Evolutionary conservation across 352 stramenopile species (phyloP), one percentile per base, ranked within the genome.

Genomic region (Thraustotheca clavata): DNA sequence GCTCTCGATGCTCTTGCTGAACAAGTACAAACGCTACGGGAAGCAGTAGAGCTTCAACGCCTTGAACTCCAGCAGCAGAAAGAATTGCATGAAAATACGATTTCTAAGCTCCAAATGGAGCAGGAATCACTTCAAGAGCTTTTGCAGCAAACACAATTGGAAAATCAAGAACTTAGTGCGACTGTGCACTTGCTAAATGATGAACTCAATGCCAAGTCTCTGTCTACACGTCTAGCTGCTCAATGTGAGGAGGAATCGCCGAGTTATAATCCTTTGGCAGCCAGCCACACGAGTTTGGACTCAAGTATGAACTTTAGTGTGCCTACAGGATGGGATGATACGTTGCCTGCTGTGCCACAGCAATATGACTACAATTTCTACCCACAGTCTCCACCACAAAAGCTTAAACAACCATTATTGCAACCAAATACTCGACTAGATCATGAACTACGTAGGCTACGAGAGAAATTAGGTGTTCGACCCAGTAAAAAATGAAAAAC

Each of bases 281-380:
- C 50, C 4, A 43, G 33, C 33, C 26, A 41, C 5, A 65, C 57
- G 16, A 65, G 35, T 2, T 24, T 65, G 11, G 41, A 65, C 57
- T 57, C 57, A 33, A 47, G 27, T 33, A 65, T 65, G 57, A 46
- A 65, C 57, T 65, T 65, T 7, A 65, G 57, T 31, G 52, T 40
- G 31, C 55, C 55, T 14, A 20, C 26, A 4, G 24, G 22, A 0
- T 49, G 16, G n/a, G 33, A 39, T 24, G 54, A 39, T 9, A 8
- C 31, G 3, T 20, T 43, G 18, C n/a, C 29, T 11, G 7, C 50
- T 26, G n/a, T 40, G 6, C 43, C 43, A 7, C 43, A 22, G 7
- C 50, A 48, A 12, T 38, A 60, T 14, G 32, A 48, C 3, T 60
- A 60, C 31, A 43, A 35, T 38, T 1, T 60, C 34, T 38, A 22